Base-by-base conservation (phyloP, 2,329 filamentous ascomycete genomes). In the Aspergillus quadricinctus region DNA sequence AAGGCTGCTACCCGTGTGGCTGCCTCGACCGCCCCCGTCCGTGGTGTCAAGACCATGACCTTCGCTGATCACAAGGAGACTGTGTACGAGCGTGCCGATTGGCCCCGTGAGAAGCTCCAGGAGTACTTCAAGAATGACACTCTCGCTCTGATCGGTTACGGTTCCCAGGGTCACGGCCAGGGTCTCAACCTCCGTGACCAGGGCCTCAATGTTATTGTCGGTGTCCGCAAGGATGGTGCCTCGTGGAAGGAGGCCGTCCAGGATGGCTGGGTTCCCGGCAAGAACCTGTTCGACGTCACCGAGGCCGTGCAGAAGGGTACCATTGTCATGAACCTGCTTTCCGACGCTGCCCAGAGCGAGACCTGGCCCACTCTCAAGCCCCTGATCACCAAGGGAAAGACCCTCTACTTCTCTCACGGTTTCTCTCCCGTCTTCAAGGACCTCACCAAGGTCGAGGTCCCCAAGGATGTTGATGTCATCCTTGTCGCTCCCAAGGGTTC, bases 91-190 rank as follows among this genome's bases (percentile, higher is more conserved):
- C 92, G 94, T 81, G 90, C 85, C 75, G 94, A 99, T 83, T 99
- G 94, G 94, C 94, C 94, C 67, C 87, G 89, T 78, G 93, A 97
- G 84, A 97, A 96, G 88, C 91, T 99, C 76, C 83, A 96, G 90
- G 91, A 97, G 65, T 99, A 93, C 88, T 99, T 99, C 90, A 97
- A 97, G 87, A 86, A 99, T 81, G 94, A 99, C 80, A 97, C 93
- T 68, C 90, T 99, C 70, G 94, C 94, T 74, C 89, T 99, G 74
- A 99, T 99, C 79, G 94, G 94, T 77, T 99, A 99, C 81, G 94
- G 88, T 72, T 97, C 92, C 64, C 92, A 97, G 83, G 94, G 94
- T 72, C 94, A 99, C 85, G 94, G 94, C 68, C 94, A 99, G 83
- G 95, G 94, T 77, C 90, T 99, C 64, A 99, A 99, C 87, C 89